Evolutionary conservation across 1,139 yeast species (phyloP), one percentile per base, ranked within the genome.

Genomic region (Candida sp.): DNA sequence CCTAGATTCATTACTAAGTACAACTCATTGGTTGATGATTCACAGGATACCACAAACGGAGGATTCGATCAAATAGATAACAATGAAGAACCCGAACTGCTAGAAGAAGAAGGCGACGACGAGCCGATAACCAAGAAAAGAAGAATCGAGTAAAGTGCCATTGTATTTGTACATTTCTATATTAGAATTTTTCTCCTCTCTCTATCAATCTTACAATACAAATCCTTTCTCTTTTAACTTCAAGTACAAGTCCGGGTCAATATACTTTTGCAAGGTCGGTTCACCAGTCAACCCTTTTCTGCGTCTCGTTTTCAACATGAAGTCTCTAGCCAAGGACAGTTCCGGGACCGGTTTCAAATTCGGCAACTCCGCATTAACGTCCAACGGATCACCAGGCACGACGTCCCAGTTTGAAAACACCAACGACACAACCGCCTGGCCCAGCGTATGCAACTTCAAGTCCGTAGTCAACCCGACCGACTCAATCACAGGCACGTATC

Each of bases 351-450:
- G 90, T 58, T 84, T 84, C 63, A 94, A 75, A 39, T 85, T 80
- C 7, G 92, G 92, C 42, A 91, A 78, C 48, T 71, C 73, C 12
- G 83, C 83, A 28, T 81, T 79, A 27, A 71, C 70, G 65, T 93
- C 97, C 58, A 93, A 67, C 4, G 98, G 98, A 69, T 93, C 92
- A 0, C 99, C 99, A 1, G 98, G 97, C 0, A 90, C 96, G 7
- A 76, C 67, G 22, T 82, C 81, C 97, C 98, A 96, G 53, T 76
- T 79, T 52, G 79, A 78, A 65, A 90, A 90, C 44, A 80, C 79
- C 55, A 88, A 66, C 42, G 83, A 84, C 44, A 92, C 83, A 73
- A 84, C 78, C 0, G 96, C 96, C 58, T 83, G 86, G 4, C 98
- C 97, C 55, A 84, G 85, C 0, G 97, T 84, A 25, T 86, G 83